These are phyloP conservation scores for Chlorella vulgaris DNA, from an alignment of 139 green algal species.

Conservation along the genomic window DNA sequence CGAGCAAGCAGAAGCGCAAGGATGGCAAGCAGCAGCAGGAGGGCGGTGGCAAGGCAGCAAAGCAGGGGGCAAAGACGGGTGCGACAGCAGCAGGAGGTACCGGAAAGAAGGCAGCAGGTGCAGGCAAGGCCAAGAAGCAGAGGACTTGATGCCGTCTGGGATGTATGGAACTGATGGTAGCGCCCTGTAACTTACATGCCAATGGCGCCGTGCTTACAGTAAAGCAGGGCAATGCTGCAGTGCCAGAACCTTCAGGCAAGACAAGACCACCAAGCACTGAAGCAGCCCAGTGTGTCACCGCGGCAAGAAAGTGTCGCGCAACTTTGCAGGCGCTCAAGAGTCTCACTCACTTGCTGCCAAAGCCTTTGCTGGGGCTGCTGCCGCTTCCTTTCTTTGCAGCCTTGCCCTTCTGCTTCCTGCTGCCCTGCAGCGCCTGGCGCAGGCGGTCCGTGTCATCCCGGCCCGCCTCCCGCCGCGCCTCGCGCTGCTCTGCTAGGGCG, in stretches of 20 bases:
- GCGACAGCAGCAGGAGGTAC: neutral
- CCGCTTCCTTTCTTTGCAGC: neutral
- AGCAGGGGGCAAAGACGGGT: neutral
- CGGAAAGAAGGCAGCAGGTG: constrained; percentile 2
- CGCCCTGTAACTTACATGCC: no score
- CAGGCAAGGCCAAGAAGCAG: constrained; percentile 5
- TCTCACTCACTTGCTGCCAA: constrained; percentile 8
- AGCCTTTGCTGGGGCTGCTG: neutral
- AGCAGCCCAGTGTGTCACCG: neutral
- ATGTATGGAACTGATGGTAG: no score
- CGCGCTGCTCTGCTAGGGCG: neutral
- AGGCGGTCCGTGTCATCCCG: constrained; percentile 1
- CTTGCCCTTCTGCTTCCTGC: neutral
- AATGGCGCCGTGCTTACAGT: no score
- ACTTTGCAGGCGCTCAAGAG: no score
- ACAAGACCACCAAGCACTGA: neutral
- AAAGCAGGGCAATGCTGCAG: no score
- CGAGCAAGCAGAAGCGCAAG: neutral
- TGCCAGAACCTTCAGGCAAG: no score
- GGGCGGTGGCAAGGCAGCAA: neutral
- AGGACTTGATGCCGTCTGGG: neutral
- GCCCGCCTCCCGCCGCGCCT: neutral
- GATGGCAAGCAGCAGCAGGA: neutral
- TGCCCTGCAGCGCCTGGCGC: constrained; percentile 14
- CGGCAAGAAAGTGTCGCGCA: no score